These are phyloP conservation scores for Abrus precatorius DNA, from an alignment of 306 rosid species.

Conservation along the genomic window DNA sequence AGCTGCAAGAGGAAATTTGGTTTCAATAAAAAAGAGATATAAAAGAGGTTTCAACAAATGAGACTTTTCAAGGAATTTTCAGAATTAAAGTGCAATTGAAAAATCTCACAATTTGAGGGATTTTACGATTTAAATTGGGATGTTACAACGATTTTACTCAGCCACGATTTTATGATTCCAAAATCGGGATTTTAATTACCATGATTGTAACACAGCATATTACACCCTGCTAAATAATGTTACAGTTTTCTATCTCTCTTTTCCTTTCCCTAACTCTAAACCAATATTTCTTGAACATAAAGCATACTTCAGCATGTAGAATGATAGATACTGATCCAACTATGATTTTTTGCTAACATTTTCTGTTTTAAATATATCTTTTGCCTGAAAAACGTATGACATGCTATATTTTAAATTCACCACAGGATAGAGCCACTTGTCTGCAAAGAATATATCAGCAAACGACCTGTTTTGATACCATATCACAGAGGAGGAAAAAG, in stretches of 20 bases:
- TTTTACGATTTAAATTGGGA: too few relatives aligned
- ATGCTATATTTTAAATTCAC: constrained; percentile 42
- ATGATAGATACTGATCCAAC: constrained; percentile 22
- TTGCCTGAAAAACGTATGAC: constrained; percentile 3
- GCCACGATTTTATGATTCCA: too few relatives aligned
- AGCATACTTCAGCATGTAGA: constrained; percentile 7
- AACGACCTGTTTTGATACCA: constrained; percentile 89
- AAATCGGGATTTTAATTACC: too few relatives aligned
- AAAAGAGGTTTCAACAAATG: too few relatives aligned
- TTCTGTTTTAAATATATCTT: constrained; percentile 18
- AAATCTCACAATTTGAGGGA: too few relatives aligned
- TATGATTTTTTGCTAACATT: neutral
- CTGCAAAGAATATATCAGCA: constrained; percentile 75
- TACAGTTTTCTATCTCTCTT: neutral
- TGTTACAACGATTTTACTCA: too few relatives aligned
- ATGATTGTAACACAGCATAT: neutral
- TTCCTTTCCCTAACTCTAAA: neutral
- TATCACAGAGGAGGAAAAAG: constrained; percentile 97
- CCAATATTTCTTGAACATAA: neutral
- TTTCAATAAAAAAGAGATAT: too few relatives aligned
- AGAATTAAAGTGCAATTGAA: too few relatives aligned
- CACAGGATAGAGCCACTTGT: constrained; percentile 96
- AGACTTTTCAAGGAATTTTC: too few relatives aligned
- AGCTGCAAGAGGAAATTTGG: too few relatives aligned
- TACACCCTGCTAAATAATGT: neutral